Evolutionary conservation across 768 basidiomycete genomes (phyloP).

Genomic region (Cytidiella melzeri): DNA sequence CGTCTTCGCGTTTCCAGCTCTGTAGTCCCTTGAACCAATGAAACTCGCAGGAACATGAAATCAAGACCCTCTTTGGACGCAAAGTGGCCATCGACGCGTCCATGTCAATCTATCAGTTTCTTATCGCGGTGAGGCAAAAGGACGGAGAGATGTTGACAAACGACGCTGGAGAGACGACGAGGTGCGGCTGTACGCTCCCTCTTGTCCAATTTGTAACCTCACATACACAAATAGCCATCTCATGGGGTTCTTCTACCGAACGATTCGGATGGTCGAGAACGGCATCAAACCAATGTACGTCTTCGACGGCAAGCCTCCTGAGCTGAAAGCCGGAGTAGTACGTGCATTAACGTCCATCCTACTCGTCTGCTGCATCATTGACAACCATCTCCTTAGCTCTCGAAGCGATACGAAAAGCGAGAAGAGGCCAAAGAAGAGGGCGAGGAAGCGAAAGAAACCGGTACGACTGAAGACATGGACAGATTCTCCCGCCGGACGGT

Average conservation of each 20-base stretch:
- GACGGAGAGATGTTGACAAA: slow-evolving; percentile 97
- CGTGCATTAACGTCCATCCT: slow-evolving; percentile 31
- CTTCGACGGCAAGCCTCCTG: slow-evolving; percentile 97
- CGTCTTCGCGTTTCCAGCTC: no score
- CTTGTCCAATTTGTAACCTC: neutral
- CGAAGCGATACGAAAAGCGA: slow-evolving; percentile 87
- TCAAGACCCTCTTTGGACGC: slow-evolving; percentile 95
- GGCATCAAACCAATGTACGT: slow-evolving; percentile 98
- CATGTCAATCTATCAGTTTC: slow-evolving; percentile 95
- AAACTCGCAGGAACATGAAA: slow-evolving; percentile 69
- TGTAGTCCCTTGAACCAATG: slow-evolving; percentile 6
- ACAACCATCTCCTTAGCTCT: slow-evolving; percentile 52
- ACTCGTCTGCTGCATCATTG: neutral
- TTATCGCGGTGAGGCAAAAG: slow-evolving; percentile 93
- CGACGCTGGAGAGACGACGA: slow-evolving; percentile 96
- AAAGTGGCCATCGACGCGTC: slow-evolving; percentile 99
- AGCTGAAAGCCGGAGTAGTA: slow-evolving; percentile 95
- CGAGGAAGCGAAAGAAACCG: slow-evolving; percentile 95
- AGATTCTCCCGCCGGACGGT: slow-evolving; percentile 86
- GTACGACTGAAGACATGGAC: slow-evolving; percentile 90
- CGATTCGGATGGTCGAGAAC: slow-evolving; percentile 96
- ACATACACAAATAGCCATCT: slow-evolving; percentile 56
- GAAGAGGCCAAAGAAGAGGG: slow-evolving; percentile 93
- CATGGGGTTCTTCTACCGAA: slow-evolving; percentile 98
- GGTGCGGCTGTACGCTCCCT: slow-evolving; percentile 26